A percentile compares a stretch with the other conserved stretches of the same genome.
Conservation (phyloP, 2,329 filamentous ascomycete species). For the Tolypocladium inflatum region DNA sequence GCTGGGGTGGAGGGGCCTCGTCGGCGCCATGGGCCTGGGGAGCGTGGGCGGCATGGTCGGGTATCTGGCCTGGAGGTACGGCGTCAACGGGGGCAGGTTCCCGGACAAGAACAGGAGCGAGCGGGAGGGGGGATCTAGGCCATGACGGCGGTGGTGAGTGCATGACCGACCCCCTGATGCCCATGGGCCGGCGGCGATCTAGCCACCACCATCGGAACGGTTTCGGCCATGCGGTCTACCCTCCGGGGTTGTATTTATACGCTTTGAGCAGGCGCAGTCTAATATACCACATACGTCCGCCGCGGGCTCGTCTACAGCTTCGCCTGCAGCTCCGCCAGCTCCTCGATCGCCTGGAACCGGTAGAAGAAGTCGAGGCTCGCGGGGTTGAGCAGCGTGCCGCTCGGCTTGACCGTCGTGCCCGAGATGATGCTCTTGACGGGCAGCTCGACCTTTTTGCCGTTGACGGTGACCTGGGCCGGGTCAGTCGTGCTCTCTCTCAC, state of each 20-base stretch:
- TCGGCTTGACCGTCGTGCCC: conserved; percentile 63
- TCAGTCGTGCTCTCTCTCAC: background rate
- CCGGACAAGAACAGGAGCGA: conserved; percentile 13
- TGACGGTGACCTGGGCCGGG: conserved; percentile 58
- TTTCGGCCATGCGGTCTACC: background rate
- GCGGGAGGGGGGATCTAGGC: conserved; percentile 7
- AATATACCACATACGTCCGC: background rate
- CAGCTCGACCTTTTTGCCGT: conserved; percentile 77
- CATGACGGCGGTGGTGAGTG: background rate
- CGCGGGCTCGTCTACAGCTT: conserved; percentile 15
- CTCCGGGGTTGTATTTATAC: background rate
- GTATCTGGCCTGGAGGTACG: conserved; percentile 41
- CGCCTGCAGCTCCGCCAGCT: conserved; percentile 17
- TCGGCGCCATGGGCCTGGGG: conserved; percentile 38
- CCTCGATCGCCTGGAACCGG: conserved; percentile 44
- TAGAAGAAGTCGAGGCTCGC: conserved; percentile 70
- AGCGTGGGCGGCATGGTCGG: conserved; percentile 37
- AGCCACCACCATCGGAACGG: no score
- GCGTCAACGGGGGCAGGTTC: conserved; percentile 33
- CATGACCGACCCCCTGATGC: background rate
- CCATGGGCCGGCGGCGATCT: background rate
- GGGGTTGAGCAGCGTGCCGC: conserved; percentile 69
- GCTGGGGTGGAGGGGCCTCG: conserved; percentile 27
- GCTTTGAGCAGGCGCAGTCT: background rate
- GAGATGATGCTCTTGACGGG: conserved; percentile 79